Percentiles rank a stretch among this genome's conserved stretches.
Conservation (phyloP, 192 early-diverging fungal genomes). For the Spizellomyces punctatus region DNA sequence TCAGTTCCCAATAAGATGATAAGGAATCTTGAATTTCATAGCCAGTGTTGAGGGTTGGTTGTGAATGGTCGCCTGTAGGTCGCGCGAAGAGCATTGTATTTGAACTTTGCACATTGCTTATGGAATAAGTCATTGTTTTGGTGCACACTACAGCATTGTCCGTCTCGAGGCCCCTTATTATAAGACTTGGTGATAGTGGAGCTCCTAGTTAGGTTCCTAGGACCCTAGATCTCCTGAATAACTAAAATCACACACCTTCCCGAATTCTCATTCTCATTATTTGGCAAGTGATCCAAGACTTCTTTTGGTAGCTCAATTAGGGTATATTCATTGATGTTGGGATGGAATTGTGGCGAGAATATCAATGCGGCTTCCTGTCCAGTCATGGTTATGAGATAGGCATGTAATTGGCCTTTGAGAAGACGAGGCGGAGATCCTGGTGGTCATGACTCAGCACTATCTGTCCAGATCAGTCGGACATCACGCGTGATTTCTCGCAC, state of each 20-base stretch:
- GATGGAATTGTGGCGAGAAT: too few relatives aligned
- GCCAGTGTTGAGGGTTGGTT: background rate
- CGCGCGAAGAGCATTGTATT: slow-evolving; percentile 39
- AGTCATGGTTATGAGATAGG: too few relatives aligned
- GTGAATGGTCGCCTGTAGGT: background rate
- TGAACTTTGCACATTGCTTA: slow-evolving; percentile 43
- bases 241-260: background rate
- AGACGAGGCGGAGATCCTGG: too few relatives aligned
- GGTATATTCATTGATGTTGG: background rate
- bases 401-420: too few relatives aligned
- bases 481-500: too few relatives aligned
- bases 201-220: background rate
- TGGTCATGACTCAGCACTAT: too few relatives aligned
- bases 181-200: slow-evolving; percentile 12
- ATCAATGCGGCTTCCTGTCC: too few relatives aligned
- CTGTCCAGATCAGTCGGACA: too few relatives aligned
- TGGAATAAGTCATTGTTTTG: slow-evolving; percentile 30
- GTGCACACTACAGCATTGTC: slow-evolving; percentile 41
- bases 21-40: slow-evolving; percentile 21
- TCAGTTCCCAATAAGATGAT: slow-evolving; percentile 20
- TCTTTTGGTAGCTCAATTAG: background rate
- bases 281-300: background rate
- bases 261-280: background rate
- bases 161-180: slow-evolving; percentile 30
- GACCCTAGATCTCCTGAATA: background rate